phyloP scores from a whole-genome alignment of 2,329 filamentous ascomycete species.

The Rhytidhysteron rufulum region DNA sequence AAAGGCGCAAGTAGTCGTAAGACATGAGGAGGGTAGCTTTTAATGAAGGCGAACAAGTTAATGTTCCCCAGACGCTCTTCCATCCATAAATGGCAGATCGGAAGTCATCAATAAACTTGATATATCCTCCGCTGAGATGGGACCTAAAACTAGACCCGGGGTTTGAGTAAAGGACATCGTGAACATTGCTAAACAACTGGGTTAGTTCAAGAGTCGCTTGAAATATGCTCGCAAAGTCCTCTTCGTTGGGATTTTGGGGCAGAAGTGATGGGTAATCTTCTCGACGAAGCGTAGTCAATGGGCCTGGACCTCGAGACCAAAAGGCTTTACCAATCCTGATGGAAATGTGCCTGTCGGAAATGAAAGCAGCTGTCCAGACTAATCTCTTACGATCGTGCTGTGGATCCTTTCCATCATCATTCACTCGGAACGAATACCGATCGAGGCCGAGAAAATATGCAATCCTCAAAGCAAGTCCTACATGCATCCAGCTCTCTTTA shows the following conservation, averaged over 20 bases:
- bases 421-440: slow-evolving; percentile 62
- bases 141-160: slow-evolving; percentile 66
- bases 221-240: slow-evolving; percentile 66
- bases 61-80: slow-evolving; percentile 66
- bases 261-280: slow-evolving; percentile 66
- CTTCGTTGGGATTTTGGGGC: slow-evolving; percentile 55
- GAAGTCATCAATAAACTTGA: slow-evolving; percentile 73
- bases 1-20: slow-evolving; percentile 69
- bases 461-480: slow-evolving; percentile 65
- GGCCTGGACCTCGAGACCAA: slow-evolving; percentile 68
- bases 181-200: slow-evolving; percentile 69
- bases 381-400: slow-evolving; percentile 61
- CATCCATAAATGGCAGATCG: slow-evolving; percentile 64
- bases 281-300: slow-evolving; percentile 60
- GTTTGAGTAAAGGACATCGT: slow-evolving; percentile 70
- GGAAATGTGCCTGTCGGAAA: slow-evolving; percentile 51
- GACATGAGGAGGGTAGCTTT: slow-evolving; percentile 66
- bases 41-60: slow-evolving; percentile 62
- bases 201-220: slow-evolving; percentile 69
- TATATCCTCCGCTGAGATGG: slow-evolving; percentile 68
- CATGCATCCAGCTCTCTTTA: slow-evolving; percentile 73
- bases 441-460: slow-evolving; percentile 69
- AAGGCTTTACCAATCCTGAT: slow-evolving; percentile 69
- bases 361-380: slow-evolving; percentile 58
- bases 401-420: slow-evolving; percentile 56